Evolutionary conservation across 192 early-diverging fungal species (phyloP), one percentile per base, ranked within the genome.

Genomic region (Pecoramyces ruminantium): DNA sequence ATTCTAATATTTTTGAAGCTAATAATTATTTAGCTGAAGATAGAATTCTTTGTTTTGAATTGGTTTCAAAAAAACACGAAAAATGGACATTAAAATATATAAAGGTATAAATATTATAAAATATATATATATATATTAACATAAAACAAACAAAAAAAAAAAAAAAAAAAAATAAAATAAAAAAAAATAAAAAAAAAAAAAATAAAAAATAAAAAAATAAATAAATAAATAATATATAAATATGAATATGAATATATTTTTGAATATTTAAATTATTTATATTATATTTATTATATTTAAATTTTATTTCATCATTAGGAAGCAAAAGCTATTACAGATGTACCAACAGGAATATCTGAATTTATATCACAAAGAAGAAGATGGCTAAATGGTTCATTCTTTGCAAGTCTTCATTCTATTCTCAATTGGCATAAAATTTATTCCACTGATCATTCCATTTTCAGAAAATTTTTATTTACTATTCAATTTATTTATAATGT

Each of bases 341-440:
- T 95, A 3, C 93, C 93, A 2, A 89, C 90, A 30, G 85, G 82
- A 30, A 85, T 93, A 16, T 87, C 92, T 42, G 93, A 94, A 81
- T 92, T 95, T 42, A 91, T 95, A 51, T 91, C 92, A 0, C 94
- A 95, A 79, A 87, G 94, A 30, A 86, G 94, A 81, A 87, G 97
- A 86, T 99, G 97, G 97, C 91, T 94, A 80, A 97, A 97, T 86
- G 96, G 96, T 58, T 95, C 94, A 13, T 95, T 95, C 89, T 98
- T 98, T 86, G 96, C 96, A 5, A 90, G 91, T 34, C 89, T 98
- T 78, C 95, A 97, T 87, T 93, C 95, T 25, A 84, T 94, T 77
- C 87, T 86, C 15, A 90, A 96, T 85, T 95, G 89, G 86, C 88
- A 87, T 83, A 87, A 89, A 80, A 92, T 98, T 83, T 93, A 93